Evolutionary conservation across 495 filamentous ascomycete species (phyloP), one percentile per base, ranked within the genome.

Genomic region (Xylaria bambusicola): DNA sequence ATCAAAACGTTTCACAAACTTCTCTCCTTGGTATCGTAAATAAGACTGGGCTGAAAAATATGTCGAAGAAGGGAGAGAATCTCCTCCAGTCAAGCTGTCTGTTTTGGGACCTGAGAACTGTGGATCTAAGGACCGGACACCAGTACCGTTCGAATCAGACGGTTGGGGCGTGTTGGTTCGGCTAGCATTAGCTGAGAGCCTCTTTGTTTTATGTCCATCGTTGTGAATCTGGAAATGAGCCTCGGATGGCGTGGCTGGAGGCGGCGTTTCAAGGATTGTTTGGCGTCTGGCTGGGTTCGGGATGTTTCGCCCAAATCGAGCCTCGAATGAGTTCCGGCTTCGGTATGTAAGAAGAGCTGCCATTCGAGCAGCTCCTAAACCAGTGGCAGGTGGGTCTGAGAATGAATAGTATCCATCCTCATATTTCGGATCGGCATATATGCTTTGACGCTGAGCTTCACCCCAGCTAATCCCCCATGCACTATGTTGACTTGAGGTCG

Each of bases 391-490:
- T 23, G 93, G 92, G 58, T 96, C 88, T 40, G 84, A 79, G 66
- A 93, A 89, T 3, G 85, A 67, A 70, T 97, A 98, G 73, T 97
- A 98, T 7, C 94, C 94, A 71, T 98, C 91, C 51, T 96, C 91
- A 71, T 98, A 98, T 75, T 97, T 97, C 20, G 94, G 94, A 67
- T 98, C 94, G 60, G 90, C 91, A 74, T 97, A 98, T 70, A 98
- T 98, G 79, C 91, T 95, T 74, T 98, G 94, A 51, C 94, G 79
- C 75, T 98, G 94, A 21, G 94, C 93, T 73, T 98, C 94, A 41
- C 94, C 93, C 94, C 94, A 98, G 73, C 92, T 96, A 65, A 98
- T 98, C 40, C 94, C 91, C 94, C 94, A 98, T n/a, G 94, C 94
- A 61, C 92, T 96, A 69, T 98, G 94, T 10, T 91, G 85, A 50